A percentile compares a stretch with the other conserved stretches of the same genome.
Evolutionary conservation across 306 rosid species (phyloP).

Genomic region (Prunus padus): DNA sequence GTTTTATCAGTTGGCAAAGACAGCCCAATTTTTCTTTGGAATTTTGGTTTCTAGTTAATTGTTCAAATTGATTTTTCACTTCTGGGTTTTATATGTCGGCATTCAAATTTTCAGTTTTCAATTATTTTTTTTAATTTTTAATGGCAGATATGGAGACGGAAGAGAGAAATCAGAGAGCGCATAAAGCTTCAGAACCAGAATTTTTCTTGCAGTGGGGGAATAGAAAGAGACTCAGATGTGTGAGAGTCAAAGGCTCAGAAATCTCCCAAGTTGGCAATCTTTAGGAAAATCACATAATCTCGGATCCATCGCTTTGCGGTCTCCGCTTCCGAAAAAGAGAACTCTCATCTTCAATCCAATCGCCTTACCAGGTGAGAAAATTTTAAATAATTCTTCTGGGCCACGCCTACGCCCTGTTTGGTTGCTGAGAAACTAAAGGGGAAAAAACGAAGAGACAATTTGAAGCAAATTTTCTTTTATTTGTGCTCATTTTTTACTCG

Average conservation of each 20-base stretch:
- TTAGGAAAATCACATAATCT: conserved; percentile 49
- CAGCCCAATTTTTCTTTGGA: not conserved
- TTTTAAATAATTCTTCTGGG: conserved; percentile 9
- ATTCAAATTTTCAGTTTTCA: no score
- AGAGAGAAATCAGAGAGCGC: conserved; percentile 57
- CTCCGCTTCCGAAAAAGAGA: conserved; percentile 46
- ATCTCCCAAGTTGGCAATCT: conserved; percentile 59
- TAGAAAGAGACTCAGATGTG: conserved; percentile 60
- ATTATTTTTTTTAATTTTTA: not conserved
- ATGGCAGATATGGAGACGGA: conserved; percentile 59
- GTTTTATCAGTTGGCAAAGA: not conserved
- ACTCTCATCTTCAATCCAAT: conserved; percentile 50
- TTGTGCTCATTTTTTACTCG: not conserved
- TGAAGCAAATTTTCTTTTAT: not conserved
- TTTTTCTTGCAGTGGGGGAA: conserved; percentile 84
- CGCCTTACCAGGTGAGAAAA: conserved; percentile 57
- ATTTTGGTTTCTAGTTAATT: not conserved
- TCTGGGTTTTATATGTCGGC: no score
- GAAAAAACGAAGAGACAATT: not conserved
- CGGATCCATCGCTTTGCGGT: conserved; percentile 41
- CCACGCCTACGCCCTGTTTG: conserved; percentile 4
- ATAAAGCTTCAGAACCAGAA: conserved; percentile 53
- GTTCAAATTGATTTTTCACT: no score
- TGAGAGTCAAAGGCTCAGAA: conserved; percentile 71
- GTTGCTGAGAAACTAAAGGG: not conserved